Conservation (phyloP, 2,329 filamentous ascomycete species). For the Venturia effusa region DNA sequence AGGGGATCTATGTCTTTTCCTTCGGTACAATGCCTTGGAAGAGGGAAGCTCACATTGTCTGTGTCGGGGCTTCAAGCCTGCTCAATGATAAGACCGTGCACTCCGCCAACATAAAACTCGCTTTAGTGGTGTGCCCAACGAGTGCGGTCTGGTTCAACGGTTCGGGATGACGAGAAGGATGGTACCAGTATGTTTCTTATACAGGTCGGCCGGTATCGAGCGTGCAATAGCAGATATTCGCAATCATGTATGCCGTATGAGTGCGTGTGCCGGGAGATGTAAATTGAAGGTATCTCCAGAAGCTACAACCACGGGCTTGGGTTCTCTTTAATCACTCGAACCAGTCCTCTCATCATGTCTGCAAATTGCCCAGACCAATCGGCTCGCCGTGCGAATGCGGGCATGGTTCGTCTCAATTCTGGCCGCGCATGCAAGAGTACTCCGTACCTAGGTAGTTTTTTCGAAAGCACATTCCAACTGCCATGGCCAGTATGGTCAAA, state of each 20-base stretch:
- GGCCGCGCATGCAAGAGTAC: not conserved
- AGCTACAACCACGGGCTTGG: not conserved
- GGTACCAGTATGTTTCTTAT: not conserved
- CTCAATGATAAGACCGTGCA: not conserved
- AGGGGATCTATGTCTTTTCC: not conserved
- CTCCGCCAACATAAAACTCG: not conserved
- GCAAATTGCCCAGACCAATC: not conserved
- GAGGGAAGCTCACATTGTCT: not conserved
- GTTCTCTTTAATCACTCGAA: not conserved
- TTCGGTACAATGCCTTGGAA: not conserved
- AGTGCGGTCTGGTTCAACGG: not conserved
- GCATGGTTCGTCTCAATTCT: not conserved
- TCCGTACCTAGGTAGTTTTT: not conserved
- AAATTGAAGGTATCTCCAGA: not conserved
- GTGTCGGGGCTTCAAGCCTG: not conserved
- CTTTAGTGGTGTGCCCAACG: not conserved
- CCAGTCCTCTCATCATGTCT: not conserved
- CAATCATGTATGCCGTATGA: too few species aligned
- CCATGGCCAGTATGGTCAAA: not conserved
- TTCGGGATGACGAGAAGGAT: not conserved
- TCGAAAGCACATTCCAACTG: not conserved
- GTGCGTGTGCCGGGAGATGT: not conserved
- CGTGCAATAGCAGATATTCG: not conserved
- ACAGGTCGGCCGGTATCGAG: not conserved
- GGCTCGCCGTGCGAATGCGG: not conserved